These are phyloP conservation scores for Aeschynomene evenia DNA, from an alignment of 306 rosid species.

Conservation along the genomic window DNA sequence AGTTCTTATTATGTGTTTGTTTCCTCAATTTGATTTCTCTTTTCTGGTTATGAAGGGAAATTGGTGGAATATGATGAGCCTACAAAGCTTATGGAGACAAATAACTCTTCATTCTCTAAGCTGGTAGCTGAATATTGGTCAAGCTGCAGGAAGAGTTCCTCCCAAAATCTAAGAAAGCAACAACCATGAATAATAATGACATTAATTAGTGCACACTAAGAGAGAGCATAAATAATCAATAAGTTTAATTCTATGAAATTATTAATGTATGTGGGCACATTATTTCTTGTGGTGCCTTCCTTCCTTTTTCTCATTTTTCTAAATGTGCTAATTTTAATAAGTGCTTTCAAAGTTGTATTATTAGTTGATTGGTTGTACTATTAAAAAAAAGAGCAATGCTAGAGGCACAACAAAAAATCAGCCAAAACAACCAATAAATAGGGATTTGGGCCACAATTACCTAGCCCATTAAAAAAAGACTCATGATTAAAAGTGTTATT, in stretches of 20 bases:
- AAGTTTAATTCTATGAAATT: background rate
- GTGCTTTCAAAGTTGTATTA: too few species aligned
- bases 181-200: conserved; percentile 16
- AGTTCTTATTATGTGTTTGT: background rate
- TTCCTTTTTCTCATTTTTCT: too few species aligned
- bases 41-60: conserved; percentile 43
- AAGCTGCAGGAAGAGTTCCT: conserved; percentile 47
- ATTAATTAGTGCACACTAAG: background rate
- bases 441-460: too few species aligned
- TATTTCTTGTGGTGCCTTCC: background rate
- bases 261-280: background rate
- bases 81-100: conserved; percentile 54
- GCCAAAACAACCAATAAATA: too few species aligned
- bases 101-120: conserved; percentile 68
- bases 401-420: too few species aligned
- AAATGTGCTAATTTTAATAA: too few species aligned
- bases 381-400: too few species aligned
- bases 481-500: too few species aligned
- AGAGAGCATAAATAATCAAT: background rate
- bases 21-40: background rate
- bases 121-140: conserved; percentile 88
- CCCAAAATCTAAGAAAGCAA: background rate
- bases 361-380: too few species aligned
- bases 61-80: conserved; percentile 76
- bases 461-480: too few species aligned